phyloP scores from a whole-genome alignment of 2,329 filamentous ascomycete species.

The Fusarium sambucinum region DNA sequence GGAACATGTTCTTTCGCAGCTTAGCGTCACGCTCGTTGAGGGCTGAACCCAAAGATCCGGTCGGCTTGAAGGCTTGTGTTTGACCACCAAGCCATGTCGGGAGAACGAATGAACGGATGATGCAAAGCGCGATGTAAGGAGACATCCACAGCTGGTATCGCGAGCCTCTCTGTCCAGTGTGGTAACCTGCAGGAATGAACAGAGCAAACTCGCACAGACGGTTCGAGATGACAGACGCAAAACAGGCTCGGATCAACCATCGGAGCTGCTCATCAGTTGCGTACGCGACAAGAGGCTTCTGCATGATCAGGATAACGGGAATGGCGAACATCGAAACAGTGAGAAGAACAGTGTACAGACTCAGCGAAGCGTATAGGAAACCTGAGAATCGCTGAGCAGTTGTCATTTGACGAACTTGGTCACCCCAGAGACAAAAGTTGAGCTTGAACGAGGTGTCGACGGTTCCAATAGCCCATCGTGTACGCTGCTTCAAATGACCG shows the following conservation, averaged over 20 bases:
- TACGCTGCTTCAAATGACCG: slow-evolving; percentile 68
- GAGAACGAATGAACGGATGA: slow-evolving; percentile 68
- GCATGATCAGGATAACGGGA: slow-evolving; percentile 68
- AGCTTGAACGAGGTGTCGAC: slow-evolving; percentile 71
- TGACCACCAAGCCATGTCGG: slow-evolving; percentile 71
- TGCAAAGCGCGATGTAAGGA: slow-evolving; percentile 69
- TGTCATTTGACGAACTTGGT: slow-evolving; percentile 65
- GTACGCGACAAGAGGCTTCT: slow-evolving; percentile 69
- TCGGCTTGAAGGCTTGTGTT: slow-evolving; percentile 69
- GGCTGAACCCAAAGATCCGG: slow-evolving; percentile 67
- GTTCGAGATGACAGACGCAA: slow-evolving; percentile 63
- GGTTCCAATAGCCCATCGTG: slow-evolving; percentile 67
- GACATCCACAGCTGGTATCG: slow-evolving; percentile 73
- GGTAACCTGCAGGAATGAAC: slow-evolving; percentile 70
- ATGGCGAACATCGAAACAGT: slow-evolving; percentile 68
- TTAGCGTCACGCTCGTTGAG: slow-evolving; percentile 69
- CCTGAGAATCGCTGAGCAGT: slow-evolving; percentile 69
- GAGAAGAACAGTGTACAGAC: slow-evolving; percentile 67
- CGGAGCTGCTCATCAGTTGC: slow-evolving; percentile 65
- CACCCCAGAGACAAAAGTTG: slow-evolving; percentile 69
- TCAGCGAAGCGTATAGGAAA: slow-evolving; percentile 67
- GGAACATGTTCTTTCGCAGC: slow-evolving; percentile 64
- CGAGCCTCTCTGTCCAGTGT: slow-evolving; percentile 68
- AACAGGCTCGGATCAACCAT: slow-evolving; percentile 69
- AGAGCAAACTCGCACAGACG: slow-evolving; percentile 69